Evolutionary conservation across 352 stramenopile genomes (phyloP).

Genomic region (Pythium utonaiense): DNA sequence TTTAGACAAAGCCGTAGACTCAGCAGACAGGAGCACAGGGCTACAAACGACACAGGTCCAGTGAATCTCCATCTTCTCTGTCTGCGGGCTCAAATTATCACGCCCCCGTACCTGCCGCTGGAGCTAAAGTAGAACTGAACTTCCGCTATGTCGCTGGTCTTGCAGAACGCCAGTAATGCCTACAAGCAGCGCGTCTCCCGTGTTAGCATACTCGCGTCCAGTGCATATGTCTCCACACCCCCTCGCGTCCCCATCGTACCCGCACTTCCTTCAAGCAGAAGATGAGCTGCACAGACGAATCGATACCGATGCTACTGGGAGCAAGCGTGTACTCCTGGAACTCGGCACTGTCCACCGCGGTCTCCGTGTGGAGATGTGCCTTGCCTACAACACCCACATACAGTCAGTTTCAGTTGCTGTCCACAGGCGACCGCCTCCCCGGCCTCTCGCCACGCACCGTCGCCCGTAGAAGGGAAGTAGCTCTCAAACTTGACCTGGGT

Average conservation of each 20-base stretch:
- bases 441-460: slow-evolving; percentile 40
- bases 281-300: slow-evolving; percentile 67
- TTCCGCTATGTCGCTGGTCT: slow-evolving; percentile 70
- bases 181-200: slow-evolving; percentile 7
- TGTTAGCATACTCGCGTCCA: no score
- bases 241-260: slow-evolving; percentile 21
- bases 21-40: slow-evolving; percentile 65
- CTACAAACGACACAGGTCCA: slow-evolving; percentile 19
- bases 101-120: slow-evolving; percentile 46
- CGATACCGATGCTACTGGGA: slow-evolving; percentile 29
- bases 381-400: slow-evolving; percentile 30
- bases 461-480: slow-evolving; percentile 54
- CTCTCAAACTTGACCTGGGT: slow-evolving; percentile 79
- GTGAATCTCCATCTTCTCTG: neutral
- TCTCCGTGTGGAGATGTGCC: slow-evolving; percentile 79
- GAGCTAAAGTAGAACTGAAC: slow-evolving; percentile 70
- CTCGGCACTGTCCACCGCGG: slow-evolving; percentile 68
- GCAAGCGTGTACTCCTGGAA: slow-evolving; percentile 71
- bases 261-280: slow-evolving; percentile 83
- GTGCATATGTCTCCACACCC: no score
- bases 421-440: no score
- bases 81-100: no score
- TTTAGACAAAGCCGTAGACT: slow-evolving; percentile 68
- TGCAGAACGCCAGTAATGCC: slow-evolving; percentile 74
- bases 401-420: neutral